A percentile compares a stretch with the other conserved stretches of the same genome.
Conservation (phyloP, 139 green algal species). For the Micractinium sp. region DNA sequence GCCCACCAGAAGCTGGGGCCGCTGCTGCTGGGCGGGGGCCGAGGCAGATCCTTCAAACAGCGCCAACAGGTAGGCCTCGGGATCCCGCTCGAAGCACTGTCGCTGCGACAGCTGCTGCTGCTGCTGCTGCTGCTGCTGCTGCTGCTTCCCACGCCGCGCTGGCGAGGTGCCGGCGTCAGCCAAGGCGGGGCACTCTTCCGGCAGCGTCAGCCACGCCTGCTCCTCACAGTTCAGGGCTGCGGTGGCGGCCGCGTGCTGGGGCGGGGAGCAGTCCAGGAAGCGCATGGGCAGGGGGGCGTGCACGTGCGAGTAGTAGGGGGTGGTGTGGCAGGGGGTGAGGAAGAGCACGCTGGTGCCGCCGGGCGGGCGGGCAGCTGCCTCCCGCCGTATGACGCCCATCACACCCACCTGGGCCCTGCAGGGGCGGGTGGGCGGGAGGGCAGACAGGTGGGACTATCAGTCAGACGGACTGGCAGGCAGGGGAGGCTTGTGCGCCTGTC, state of each 20-base stretch:
- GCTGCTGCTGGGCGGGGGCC: too few species aligned
- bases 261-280: conserved; percentile 70
- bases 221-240: not conserved
- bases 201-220: conserved; percentile 27
- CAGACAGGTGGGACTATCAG: not conserved
- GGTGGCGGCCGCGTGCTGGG: not conserved
- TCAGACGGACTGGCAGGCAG: not conserved
- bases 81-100: conserved; percentile 11
- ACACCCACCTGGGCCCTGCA: conserved; percentile 46
- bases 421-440: not conserved
- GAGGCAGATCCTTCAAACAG: not conserved
- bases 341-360: conserved; percentile 44
- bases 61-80: not conserved
- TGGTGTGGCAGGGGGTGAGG: conserved; percentile 67
- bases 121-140: not conserved
- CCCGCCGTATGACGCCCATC: conserved; percentile 5
- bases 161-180: not conserved
- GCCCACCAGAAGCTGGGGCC: conserved; percentile 17
- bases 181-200: conserved; percentile 13
- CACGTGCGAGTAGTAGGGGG: conserved; percentile 55
- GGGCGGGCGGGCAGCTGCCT: not conserved
- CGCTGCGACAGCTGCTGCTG: not conserved
- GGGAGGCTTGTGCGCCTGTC: not conserved
- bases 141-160: not conserved
- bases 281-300: conserved; percentile 50